A percentile compares a stretch with the other conserved stretches of the same genome.
These are phyloP conservation scores for Fraxinus latifolia DNA, from an alignment of 305 asterid genomes.

Conservation along the genomic window DNA sequence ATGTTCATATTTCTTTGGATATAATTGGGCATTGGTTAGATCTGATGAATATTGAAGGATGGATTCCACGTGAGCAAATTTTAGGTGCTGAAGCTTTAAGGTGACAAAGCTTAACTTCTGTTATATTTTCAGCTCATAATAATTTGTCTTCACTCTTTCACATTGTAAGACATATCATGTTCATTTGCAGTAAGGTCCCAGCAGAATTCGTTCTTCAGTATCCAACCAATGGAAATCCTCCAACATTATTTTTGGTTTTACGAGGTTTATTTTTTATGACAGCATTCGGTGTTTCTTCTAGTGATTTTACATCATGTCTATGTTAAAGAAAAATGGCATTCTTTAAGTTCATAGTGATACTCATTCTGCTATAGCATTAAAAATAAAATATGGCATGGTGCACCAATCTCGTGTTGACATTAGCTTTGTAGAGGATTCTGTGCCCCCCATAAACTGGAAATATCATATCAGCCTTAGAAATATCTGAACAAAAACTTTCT, in stretches of 20 bases:
- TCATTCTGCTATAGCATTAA: constrained; percentile 12
- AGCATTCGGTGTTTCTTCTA: neutral
- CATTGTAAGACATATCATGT: constrained; percentile 21
- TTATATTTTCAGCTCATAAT: constrained; percentile 16
- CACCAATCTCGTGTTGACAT: neutral
- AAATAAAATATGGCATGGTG: constrained; percentile 5
- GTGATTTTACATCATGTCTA: constrained; percentile 2
- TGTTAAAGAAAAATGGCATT: constrained; percentile 11
- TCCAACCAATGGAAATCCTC: constrained; percentile 95
- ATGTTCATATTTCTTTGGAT: constrained; percentile 76
- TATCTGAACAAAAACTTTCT: neutral
- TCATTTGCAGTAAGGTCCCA: constrained; percentile 84
- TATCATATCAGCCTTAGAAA: constrained; percentile 10
- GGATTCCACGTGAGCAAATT: constrained; percentile 99
- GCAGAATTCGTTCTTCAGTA: constrained; percentile 88
- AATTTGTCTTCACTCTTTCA: constrained; percentile 16
- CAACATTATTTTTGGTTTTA: constrained; percentile 73
- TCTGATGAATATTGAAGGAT: constrained; percentile 91
- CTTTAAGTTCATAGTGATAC: constrained; percentile 13
- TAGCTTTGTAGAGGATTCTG: constrained; percentile 2
- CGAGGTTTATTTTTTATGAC: constrained; percentile 53
- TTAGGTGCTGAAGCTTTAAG: constrained; percentile 96
- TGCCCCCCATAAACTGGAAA: constrained; percentile 11
- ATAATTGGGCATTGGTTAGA: constrained; percentile 96
- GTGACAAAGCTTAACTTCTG: constrained; percentile 31